Evolutionary conservation across 2,329 filamentous ascomycete species (phyloP), one percentile per base, ranked within the genome.

Genomic region (Colletotrichum australisinense): DNA sequence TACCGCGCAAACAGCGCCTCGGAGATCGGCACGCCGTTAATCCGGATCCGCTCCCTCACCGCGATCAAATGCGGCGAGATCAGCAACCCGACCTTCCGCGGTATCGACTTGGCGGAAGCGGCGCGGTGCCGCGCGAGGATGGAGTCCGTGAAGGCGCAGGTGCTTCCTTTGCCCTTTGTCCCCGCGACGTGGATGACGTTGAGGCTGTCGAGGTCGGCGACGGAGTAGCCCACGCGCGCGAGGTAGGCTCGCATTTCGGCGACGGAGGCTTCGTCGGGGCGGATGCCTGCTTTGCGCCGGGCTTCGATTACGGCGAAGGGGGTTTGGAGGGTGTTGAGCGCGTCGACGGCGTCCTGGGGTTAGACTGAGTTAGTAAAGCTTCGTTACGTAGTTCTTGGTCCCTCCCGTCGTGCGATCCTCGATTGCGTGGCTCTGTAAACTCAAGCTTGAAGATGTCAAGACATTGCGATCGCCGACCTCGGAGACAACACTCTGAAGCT

Each of bases 121-220:
- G 67, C 60, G 46, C 67, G 67, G 58, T 74, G 52, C 68, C 76
- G 78, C 74, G 68, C 82, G 57, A 98, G 86, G 75, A 97, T 94
- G 2, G 92, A 92, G 16, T 95, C 94, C 24, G 95, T 89, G 81
- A 95, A 96, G 11, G 95, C 93, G 76, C 93, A 94, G 0, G 95
- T 95, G 2, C 94, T 97, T 53, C 95, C 95, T 82, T 98, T 98
- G 73, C 96, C 96, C 82, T 98, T 98, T 5, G 95, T 98, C 14
- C 96, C 96, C 1, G 96, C 94, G 58, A 98, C 91, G 80, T 98
- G 96, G 74, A 98, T 91, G 76, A 87, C 88, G 19, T 82, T 83
- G 64, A 89, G 82, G 4, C 78, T 76, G 14, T 82, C 77, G 30
- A 90, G 84, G 75, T 86, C 84, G 0, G 77, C 67, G 12, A 49